Evolutionary conservation across 345 rosid species (phyloP).

Genomic region (Populus deltoides): DNA sequence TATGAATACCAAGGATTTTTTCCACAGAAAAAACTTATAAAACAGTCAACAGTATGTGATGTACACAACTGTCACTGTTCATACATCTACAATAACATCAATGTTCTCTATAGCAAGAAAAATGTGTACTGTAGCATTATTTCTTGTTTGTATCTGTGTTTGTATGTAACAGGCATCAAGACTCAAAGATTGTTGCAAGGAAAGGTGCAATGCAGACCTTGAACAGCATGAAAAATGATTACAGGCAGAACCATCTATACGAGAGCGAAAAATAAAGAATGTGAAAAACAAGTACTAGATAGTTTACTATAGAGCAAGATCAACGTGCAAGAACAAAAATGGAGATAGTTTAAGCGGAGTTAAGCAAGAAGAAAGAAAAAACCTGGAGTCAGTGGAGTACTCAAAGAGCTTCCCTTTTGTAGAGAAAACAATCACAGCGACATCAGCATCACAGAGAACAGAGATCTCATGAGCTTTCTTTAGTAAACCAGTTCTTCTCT

Average conservation of each 20-base stretch:
- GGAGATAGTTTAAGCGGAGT: not conserved
- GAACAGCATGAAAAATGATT: conserved; percentile 1
- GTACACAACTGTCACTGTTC: not conserved
- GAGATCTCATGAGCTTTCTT: conserved; percentile 95
- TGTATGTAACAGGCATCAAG: not conserved
- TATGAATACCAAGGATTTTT: not conserved
- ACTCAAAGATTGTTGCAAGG: not conserved
- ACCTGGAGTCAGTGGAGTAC: conserved; percentile 74
- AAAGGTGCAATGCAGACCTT: conserved; percentile 4
- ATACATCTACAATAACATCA: not conserved
- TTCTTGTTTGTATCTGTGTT: not conserved
- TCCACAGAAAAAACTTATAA: not conserved
- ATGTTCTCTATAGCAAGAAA: not conserved
- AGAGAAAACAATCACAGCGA: conserved; percentile 78
- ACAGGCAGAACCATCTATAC: not conserved
- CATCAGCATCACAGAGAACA: conserved; percentile 76
- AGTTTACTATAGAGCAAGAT: not conserved
- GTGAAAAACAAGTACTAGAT: not conserved
- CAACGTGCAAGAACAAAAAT: not conserved
- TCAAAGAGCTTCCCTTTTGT: conserved; percentile 80
- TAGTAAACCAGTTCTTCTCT: conserved; percentile 68
- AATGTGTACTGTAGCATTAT: not conserved
- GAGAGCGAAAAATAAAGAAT: not conserved
- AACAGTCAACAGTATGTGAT: not conserved
- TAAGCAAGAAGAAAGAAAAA: not conserved